phyloP scores from a whole-genome alignment of 208 protist species.

The Blastocrithidia nonstop region DNA sequence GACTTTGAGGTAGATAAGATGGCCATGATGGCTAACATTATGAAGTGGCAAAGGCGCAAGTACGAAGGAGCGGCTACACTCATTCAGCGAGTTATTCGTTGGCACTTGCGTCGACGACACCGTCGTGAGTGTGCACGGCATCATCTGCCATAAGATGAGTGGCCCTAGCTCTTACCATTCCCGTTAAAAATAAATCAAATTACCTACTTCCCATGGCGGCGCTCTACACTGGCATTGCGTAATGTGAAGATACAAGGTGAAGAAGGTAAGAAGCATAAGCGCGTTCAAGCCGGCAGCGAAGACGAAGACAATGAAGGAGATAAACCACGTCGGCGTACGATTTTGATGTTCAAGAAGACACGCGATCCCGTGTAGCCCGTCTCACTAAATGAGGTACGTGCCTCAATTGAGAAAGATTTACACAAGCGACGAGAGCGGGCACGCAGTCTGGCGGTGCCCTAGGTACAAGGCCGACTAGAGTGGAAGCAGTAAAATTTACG shows the following conservation, averaged over 20 bases:
- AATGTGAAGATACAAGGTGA: too few relatives aligned
- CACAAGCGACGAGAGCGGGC: conserved; percentile 8
- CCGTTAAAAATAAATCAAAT: conserved; percentile 14
- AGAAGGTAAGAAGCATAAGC: too few relatives aligned
- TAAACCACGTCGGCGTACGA: conserved; percentile 10
- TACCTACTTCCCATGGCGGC: conserved; percentile 64
- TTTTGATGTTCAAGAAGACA: conserved; percentile 37
- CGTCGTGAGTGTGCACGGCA: conserved; percentile 4
- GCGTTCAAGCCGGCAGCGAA: too few relatives aligned
- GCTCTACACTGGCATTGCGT: too few relatives aligned
- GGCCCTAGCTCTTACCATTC: conserved; percentile 15
- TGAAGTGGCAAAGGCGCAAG: conserved; percentile 58
- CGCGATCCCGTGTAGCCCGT: conserved; percentile 15
- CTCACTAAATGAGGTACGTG: conserved; percentile 26
- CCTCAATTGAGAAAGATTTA: conserved; percentile 36
- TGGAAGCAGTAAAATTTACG: conserved; percentile 60
- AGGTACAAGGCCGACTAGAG: conserved; percentile 28
- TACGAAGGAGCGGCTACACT: conserved; percentile 47
- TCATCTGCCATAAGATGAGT: conserved; percentile 11
- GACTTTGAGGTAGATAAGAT: conserved; percentile 23
- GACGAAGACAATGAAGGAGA: too few relatives aligned
- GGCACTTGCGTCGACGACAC: conserved; percentile 22
- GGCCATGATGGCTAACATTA: conserved; percentile 25
- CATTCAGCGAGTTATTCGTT: conserved; percentile 50
- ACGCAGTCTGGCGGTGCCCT: conserved; percentile 16